A percentile compares a stretch with the other conserved stretches of the same genome.
Conservation (phyloP, 371 early-diverging fungal genomes). For the Mortierella sp. region DNA sequence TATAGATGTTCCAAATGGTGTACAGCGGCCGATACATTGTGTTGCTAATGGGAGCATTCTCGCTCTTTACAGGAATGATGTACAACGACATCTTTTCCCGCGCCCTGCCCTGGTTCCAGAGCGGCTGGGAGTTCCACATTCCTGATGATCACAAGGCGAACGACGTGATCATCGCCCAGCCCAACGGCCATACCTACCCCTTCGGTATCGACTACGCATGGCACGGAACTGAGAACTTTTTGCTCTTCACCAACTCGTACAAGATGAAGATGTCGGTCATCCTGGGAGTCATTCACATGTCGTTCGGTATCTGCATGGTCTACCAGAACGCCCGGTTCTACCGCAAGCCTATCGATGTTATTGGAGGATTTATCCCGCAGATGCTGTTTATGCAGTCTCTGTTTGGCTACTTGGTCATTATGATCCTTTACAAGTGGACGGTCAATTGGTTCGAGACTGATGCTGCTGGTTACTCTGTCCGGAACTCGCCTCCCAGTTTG, state of each 20-base stretch:
- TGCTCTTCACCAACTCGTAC: slow-evolving; percentile 98
- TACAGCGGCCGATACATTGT: slow-evolving; percentile 98
- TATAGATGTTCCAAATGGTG: slow-evolving; percentile 89
- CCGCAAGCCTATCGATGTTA: slow-evolving; percentile 85
- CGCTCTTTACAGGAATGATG: slow-evolving; percentile 97
- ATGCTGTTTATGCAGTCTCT: slow-evolving; percentile 93
- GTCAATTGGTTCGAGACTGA: slow-evolving; percentile 88
- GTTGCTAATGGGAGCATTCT: slow-evolving; percentile 96
- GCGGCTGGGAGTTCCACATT: slow-evolving; percentile 82
- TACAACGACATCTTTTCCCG: slow-evolving; percentile 99
- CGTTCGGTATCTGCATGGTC: slow-evolving; percentile 93
- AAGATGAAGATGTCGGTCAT: slow-evolving; percentile 99
- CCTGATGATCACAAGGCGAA: slow-evolving; percentile 59
- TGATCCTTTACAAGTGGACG: slow-evolving; percentile 99
- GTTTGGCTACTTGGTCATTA: slow-evolving; percentile 96
- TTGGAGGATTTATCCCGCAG: slow-evolving; percentile 95
- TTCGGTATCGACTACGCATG: slow-evolving; percentile 89
- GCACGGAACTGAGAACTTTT: slow-evolving; percentile 94
- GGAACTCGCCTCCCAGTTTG: slow-evolving; percentile 91
- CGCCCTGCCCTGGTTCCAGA: slow-evolving; percentile 80
- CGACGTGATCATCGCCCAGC: slow-evolving; percentile 56
- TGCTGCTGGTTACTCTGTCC: slow-evolving; percentile 74
- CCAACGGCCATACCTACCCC: slow-evolving; percentile 63
- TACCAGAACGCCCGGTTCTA: slow-evolving; percentile 95
- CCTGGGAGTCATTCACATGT: slow-evolving; percentile 99